A percentile compares a stretch with the other conserved stretches of the same genome.
Evolutionary conservation across 108 stramenopile genomes (phyloP).

Genomic region (Schizochytrium sp.): DNA sequence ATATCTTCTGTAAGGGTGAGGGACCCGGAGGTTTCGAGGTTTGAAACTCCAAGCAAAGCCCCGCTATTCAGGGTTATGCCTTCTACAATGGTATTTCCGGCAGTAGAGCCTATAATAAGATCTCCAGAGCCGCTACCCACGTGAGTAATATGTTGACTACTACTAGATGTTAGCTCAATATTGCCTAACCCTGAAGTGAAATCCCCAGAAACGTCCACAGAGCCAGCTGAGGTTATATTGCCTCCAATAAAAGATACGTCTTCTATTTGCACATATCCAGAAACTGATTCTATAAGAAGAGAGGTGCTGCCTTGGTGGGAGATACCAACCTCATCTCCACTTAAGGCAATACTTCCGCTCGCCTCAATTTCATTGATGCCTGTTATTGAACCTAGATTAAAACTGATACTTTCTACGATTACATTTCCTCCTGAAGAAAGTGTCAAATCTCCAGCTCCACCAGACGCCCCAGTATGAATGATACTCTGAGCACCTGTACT

Average conservation of each 20-base stretch:
- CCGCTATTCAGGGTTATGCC: not conserved
- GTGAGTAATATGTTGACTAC: too few relatives aligned
- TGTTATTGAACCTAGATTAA: not conserved
- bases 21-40: not conserved
- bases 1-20: not conserved
- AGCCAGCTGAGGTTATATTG: not conserved
- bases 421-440: constrained; percentile 4
- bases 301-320: too few relatives aligned
- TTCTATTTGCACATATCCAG: not conserved
- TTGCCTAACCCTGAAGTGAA: too few relatives aligned
- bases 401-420: not conserved
- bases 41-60: not conserved
- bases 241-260: not conserved
- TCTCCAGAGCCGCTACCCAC: too few relatives aligned
- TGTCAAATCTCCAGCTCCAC: constrained; percentile 1
- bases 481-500: not conserved
- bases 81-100: not conserved
- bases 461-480: not conserved
- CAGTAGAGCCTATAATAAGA: too few relatives aligned
- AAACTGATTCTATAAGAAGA: not conserved
- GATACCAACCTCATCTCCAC: too few relatives aligned
- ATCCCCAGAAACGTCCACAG: not conserved
- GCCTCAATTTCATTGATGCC: too few relatives aligned
- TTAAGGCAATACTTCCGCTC: too few relatives aligned
- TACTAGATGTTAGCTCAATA: too few relatives aligned